Evolutionary conservation across 352 stramenopile species (phyloP), one percentile per base, ranked within the genome.

Genomic region (Globisporangium irregulare): DNA sequence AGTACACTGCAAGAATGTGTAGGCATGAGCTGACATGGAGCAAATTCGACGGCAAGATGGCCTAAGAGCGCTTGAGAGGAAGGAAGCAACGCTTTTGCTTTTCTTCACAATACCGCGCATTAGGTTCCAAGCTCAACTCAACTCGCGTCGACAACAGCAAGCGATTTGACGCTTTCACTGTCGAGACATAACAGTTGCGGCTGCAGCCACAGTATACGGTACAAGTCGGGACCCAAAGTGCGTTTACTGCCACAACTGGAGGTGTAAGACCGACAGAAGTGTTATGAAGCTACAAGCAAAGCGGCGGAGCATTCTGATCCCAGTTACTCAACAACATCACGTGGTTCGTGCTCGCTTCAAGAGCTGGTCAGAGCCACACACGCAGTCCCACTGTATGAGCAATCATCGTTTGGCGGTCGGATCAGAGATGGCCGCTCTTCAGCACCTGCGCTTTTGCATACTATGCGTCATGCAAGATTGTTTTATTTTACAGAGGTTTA

Each of bases 361-460:
- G 54, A 59, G 25, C 54, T 59, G 32, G 54, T 59, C 54, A 59
- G 27, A 59, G 27, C 54, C 54, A 59, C 36, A n/a, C 18, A 27
- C 24, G 8, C 22, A 15, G 27, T 59, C 54, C 54, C 25, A 59
- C 54, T 59, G 54, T 59, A 59, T 59, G 54, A 59, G 54, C 54
- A 59, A 59, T 59, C 54, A 59, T 12, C 53, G 22, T 41, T 59
- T 59, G 54, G 54, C 25, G 14, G 15, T 59, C 53, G 53, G 36
- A 36, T 27, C 15, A 27, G 54, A 58, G 54, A 36, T 36, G 14
- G 9, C 27, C 54, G 24, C 54, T 41, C 27, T 58, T 58, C 8
- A 10, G 0, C 1, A 7, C 22, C 53, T 18, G 8, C 22, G 1
- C 24, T 8, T 29, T 3, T 8, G 22, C 50, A 5, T 14, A 2